A percentile compares a stretch with the other conserved stretches of the same genome.
Evolutionary conservation across 768 basidiomycete species (phyloP).

Genomic region (Pisolithus albus): DNA sequence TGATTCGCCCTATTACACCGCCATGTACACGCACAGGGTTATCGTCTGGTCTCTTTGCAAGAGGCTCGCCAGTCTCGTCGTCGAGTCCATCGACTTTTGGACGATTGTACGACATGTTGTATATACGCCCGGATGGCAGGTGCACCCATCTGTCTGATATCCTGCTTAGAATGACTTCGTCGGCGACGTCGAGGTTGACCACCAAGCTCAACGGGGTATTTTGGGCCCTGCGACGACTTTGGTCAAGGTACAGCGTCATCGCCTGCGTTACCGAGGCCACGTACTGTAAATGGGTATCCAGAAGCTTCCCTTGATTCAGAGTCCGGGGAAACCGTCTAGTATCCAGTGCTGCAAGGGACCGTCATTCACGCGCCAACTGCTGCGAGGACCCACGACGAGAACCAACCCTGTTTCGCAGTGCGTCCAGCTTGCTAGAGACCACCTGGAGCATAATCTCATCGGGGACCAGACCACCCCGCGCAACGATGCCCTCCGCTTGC

Average conservation of each 20-base stretch:
- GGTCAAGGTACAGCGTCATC: neutral
- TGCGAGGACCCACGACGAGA: neutral
- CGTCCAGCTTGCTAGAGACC: constrained; percentile 64
- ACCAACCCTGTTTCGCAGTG: constrained; percentile 56
- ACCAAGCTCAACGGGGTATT: constrained; percentile 68
- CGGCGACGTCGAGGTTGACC: constrained; percentile 84
- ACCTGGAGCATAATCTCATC: constrained; percentile 78
- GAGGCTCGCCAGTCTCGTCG: constrained; percentile 79
- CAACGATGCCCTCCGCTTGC: constrained; percentile 73
- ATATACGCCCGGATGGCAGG: constrained; percentile 79
- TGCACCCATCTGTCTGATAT: constrained; percentile 92
- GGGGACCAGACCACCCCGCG: constrained; percentile 66
- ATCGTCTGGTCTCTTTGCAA: constrained; percentile 87
- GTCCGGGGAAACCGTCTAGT: constrained; percentile 88
- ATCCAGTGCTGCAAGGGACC: constrained; percentile 67
- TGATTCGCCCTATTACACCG: neutral
- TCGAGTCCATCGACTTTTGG: constrained; percentile 76
- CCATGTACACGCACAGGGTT: constrained; percentile 60
- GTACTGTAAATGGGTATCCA: constrained; percentile 70
- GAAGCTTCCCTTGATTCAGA: constrained; percentile 69
- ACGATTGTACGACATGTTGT: constrained; percentile 83
- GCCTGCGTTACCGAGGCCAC: constrained; percentile 14
- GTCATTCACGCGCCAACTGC: neutral
- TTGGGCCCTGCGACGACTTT: constrained; percentile 40
- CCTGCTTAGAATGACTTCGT: constrained; percentile 75